These are phyloP conservation scores for Flagelloscypha sp. DNA, from an alignment of 768 basidiomycete genomes.

Conservation along the genomic window DNA sequence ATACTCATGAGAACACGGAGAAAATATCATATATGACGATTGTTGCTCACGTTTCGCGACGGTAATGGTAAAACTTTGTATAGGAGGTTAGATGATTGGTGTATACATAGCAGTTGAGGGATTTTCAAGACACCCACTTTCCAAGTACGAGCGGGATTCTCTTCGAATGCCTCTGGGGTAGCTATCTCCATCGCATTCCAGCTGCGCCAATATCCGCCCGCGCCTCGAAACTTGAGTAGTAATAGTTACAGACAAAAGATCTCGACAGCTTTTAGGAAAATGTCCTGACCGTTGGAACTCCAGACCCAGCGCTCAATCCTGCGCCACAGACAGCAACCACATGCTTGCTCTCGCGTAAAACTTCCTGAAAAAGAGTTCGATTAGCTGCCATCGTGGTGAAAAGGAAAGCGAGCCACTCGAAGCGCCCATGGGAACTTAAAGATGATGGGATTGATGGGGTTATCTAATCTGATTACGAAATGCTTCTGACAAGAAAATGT, in stretches of 20 bases:
- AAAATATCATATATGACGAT: not conserved
- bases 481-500: no score
- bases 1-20: constrained; percentile 8
- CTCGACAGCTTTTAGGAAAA: constrained; percentile 5
- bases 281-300: constrained; percentile 17
- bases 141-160: constrained; percentile 46
- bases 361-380: not conserved
- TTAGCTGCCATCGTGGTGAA: not conserved
- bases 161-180: constrained; percentile 42
- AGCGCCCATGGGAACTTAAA: no score
- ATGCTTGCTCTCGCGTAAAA: constrained; percentile 19
- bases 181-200: constrained; percentile 44
- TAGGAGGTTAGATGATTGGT: no score
- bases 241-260: constrained; percentile 12
- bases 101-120: no score
- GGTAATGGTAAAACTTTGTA: constrained; percentile 61
- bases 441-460: no score
- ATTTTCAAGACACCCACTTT: no score
- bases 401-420: no score
- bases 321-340: constrained; percentile 44
- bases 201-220: constrained; percentile 43
- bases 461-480: no score
- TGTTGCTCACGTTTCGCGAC: constrained; percentile 40
- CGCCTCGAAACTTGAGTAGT: constrained; percentile 44
- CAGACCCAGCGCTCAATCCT: constrained; percentile 56